Evolutionary conservation across 441 rosid species (phyloP).

Genomic region (Gossypium laxum): DNA sequence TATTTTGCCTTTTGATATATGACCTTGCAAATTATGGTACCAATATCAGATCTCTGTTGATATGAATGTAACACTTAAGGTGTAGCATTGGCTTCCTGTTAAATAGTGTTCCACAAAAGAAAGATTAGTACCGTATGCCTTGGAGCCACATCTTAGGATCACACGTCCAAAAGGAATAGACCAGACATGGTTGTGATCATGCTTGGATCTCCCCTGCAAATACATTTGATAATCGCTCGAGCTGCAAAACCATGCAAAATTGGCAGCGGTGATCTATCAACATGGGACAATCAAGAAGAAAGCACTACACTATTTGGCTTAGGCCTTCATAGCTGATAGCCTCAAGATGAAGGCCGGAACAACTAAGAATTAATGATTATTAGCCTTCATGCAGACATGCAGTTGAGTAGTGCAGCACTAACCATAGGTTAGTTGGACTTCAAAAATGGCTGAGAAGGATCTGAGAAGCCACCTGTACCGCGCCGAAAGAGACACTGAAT

Average conservation of each 20-base stretch:
- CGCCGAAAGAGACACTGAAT: constrained; percentile 28
- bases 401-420: neutral
- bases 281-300: neutral
- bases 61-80: neutral
- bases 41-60: constrained; percentile 13
- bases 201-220: constrained; percentile 60
- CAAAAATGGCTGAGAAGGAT: constrained; percentile 53
- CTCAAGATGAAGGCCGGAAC: neutral
- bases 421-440: neutral
- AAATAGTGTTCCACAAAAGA: neutral
- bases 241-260: constrained; percentile 81
- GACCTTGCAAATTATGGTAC: constrained; percentile 40
- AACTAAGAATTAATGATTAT: neutral
- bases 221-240: constrained; percentile 62
- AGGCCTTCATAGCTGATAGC: neutral
- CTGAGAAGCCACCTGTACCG: constrained; percentile 91
- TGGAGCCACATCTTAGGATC: constrained; percentile 81
- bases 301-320: neutral
- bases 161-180: constrained; percentile 61
- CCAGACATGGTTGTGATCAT: constrained; percentile 55
- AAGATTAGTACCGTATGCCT: constrained; percentile 43
- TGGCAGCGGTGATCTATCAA: constrained; percentile 60
- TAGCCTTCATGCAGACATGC: neutral
- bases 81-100: neutral
- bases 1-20: constrained; percentile 27